Evolutionary conservation across 2,329 filamentous ascomycete species (phyloP).

Genomic region (Aspergillus ibericus): DNA sequence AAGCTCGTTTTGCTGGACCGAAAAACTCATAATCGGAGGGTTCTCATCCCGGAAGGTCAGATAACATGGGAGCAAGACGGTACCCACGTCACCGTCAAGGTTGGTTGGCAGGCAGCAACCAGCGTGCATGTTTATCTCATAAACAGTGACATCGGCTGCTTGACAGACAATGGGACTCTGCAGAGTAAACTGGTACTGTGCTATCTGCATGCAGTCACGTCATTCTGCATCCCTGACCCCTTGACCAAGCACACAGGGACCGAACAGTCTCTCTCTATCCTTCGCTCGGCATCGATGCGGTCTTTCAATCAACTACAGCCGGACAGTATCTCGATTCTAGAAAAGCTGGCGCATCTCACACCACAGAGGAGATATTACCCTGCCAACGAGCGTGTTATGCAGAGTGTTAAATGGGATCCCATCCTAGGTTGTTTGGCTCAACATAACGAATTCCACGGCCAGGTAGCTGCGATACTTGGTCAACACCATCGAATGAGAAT

Average conservation of each 20-base stretch:
- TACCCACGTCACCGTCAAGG: constrained; percentile 39
- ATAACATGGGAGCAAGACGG: constrained; percentile 15
- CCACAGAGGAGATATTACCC: constrained; percentile 49
- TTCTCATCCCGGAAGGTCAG: constrained; percentile 43
- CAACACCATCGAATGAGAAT: constrained; percentile 31
- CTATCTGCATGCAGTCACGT: constrained; percentile 41
- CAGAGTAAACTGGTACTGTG: constrained; percentile 53
- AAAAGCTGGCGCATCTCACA: constrained; percentile 43
- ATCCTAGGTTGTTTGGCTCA: constrained; percentile 48
- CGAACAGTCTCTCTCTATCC: constrained; percentile 29
- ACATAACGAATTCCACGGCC: constrained; percentile 43
- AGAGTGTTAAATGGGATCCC: constrained; percentile 47
- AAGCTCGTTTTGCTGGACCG: constrained; percentile 51
- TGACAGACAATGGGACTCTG: constrained; percentile 53
- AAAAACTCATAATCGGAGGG: constrained; percentile 27
- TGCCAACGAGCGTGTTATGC: constrained; percentile 43
- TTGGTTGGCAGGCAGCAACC: constrained; percentile 25
- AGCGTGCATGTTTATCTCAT: constrained; percentile 50
- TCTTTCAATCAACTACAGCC: constrained; percentile 48
- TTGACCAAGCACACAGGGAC: constrained; percentile 35
- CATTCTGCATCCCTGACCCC: constrained; percentile 34
- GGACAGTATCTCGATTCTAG: constrained; percentile 39
- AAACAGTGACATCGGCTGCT: constrained; percentile 50
- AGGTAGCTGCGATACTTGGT: constrained; percentile 39
- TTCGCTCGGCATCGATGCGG: constrained; percentile 47